phyloP scores from a whole-genome alignment of 306 rosid species.

The Hylodesmum podocarpum region DNA sequence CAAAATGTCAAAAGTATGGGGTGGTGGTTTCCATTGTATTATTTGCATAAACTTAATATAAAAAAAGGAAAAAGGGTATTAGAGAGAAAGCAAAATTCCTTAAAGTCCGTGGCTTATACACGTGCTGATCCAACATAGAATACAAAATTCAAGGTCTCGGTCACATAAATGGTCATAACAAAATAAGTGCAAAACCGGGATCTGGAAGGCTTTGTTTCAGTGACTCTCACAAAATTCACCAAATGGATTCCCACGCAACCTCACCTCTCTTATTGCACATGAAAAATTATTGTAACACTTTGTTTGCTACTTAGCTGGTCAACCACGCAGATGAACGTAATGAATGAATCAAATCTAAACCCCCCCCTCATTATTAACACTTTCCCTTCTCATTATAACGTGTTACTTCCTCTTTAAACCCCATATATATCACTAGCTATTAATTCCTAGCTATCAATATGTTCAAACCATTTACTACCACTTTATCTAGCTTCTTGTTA shows the following conservation, averaged over 20 bases:
- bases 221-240: slow-evolving; percentile 30
- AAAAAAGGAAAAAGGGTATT: not conserved
- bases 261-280: slow-evolving; percentile 10
- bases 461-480: slow-evolving; percentile 10
- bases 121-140: slow-evolving; percentile 56
- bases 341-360: slow-evolving; percentile 22
- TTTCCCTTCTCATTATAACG: not conserved
- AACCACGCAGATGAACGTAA: slow-evolving; percentile 58
- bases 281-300: slow-evolving; percentile 24
- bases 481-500: not conserved
- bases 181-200: slow-evolving; percentile 31
- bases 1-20: not conserved
- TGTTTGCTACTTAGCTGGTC: slow-evolving; percentile 56
- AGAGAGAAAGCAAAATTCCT: slow-evolving; percentile 38
- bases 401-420: not conserved
- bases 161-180: slow-evolving; percentile 33
- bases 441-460: not conserved
- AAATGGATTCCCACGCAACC: slow-evolving; percentile 81
- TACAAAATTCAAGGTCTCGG: slow-evolving; percentile 73
- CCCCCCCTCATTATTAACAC: slow-evolving; percentile 17
- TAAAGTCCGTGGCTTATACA: slow-evolving; percentile 64
- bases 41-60: not conserved
- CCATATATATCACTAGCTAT: not conserved
- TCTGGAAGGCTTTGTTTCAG: slow-evolving; percentile 45
- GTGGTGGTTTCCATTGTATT: not conserved